Evolutionary conservation across 1,284 basidiomycete species (phyloP).

Genomic region (Sanguinoderma infundibulare): DNA sequence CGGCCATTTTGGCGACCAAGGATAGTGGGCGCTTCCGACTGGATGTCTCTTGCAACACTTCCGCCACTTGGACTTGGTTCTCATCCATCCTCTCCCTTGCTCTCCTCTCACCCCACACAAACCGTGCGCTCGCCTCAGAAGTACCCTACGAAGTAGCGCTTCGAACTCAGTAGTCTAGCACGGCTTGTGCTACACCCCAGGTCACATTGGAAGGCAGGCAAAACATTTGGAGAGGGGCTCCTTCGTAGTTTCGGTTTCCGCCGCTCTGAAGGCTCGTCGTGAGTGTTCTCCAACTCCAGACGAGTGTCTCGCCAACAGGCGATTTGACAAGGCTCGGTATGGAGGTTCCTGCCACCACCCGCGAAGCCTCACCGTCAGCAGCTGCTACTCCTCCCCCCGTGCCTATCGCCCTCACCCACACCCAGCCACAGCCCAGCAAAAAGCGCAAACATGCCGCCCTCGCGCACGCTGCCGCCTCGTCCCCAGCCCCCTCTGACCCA

Average conservation of each 20-base stretch:
- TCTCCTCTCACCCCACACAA: too few relatives aligned
- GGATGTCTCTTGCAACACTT: not conserved
- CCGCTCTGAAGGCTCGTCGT: not conserved
- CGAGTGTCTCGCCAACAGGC: constrained; percentile 16
- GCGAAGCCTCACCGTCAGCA: constrained; percentile 43
- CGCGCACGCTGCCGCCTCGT: constrained; percentile 41
- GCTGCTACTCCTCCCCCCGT: constrained; percentile 28
- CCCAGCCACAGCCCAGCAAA: constrained; percentile 23
- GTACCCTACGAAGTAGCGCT: not conserved
- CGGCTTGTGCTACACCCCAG: not conserved
- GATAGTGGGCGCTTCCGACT: not conserved
- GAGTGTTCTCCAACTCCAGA: not conserved
- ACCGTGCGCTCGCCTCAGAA: too few relatives aligned
- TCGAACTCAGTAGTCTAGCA: not conserved
- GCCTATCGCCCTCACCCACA: not conserved
- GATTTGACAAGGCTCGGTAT: constrained; percentile 26
- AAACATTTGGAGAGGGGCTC: not conserved
- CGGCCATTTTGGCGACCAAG: not conserved
- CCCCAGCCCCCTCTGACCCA: constrained; percentile 51
- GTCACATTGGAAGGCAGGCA: not conserved
- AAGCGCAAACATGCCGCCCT: constrained; percentile 48
- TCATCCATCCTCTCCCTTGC: too few relatives aligned
- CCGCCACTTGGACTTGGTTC: not conserved
- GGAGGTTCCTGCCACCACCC: constrained; percentile 34
- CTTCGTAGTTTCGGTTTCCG: not conserved